A percentile compares a stretch with the other conserved stretches of the same genome.
Evolutionary conservation across 2,329 filamentous ascomycete species (phyloP).

Genomic region (Colletotrichum phormii): DNA sequence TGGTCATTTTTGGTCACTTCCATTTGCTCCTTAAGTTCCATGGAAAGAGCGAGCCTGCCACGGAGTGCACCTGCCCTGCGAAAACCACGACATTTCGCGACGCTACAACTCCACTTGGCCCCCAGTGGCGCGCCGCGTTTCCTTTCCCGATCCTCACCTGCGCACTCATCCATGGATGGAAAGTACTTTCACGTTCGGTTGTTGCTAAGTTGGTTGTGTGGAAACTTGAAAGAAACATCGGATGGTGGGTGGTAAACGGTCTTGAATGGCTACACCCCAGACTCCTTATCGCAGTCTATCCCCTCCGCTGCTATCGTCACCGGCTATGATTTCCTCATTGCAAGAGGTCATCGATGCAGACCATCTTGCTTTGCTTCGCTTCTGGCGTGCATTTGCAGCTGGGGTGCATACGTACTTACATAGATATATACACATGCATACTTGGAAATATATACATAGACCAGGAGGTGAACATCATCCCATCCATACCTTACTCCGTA

Average conservation of each 20-base stretch:
- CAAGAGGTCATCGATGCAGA: neutral
- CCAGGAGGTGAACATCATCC: neutral
- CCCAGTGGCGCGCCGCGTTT: neutral
- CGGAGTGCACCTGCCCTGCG: no score
- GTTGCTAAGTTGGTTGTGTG: neutral
- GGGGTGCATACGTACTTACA: neutral
- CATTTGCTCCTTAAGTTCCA: neutral
- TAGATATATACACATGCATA: neutral
- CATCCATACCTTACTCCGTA: neutral
- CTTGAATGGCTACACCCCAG: neutral
- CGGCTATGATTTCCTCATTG: neutral
- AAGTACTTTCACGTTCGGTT: neutral
- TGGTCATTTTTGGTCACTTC: neutral
- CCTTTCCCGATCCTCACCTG: neutral
- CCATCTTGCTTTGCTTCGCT: slow-evolving; percentile 1
- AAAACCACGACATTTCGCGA: slow-evolving; percentile 1
- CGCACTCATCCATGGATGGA: neutral
- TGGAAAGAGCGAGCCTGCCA: neutral
- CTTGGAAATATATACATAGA: neutral
- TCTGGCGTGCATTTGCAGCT: neutral
- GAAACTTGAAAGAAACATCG: neutral
- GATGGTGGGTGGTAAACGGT: neutral
- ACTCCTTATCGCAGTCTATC: slow-evolving; percentile 9
- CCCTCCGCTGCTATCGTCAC: neutral
- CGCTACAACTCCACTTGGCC: neutral